phyloP scores from a whole-genome alignment of 257 asterid genomes.

The Solanum ahanhuiri region DNA sequence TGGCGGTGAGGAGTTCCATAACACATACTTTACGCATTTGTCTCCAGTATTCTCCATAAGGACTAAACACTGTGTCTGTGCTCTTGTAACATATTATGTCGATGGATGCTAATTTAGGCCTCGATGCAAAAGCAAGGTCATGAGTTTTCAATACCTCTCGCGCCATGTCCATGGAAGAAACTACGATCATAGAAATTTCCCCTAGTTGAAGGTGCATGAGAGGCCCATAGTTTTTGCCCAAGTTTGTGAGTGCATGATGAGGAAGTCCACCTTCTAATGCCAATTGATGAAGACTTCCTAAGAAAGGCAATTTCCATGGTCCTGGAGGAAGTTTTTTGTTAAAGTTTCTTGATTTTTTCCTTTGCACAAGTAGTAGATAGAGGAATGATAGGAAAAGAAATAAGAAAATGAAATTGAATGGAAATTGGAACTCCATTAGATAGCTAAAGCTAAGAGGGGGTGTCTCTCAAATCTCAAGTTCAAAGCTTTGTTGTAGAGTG shows the following conservation, averaged over 20 bases:
- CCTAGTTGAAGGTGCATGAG: conserved; percentile 12
- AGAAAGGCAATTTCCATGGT: too few relatives aligned
- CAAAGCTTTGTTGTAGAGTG: too few relatives aligned
- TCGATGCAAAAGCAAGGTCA: conserved; percentile 22
- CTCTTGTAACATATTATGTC: conserved; percentile 16
- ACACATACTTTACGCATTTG: conserved; percentile 32
- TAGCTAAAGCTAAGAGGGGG: too few relatives aligned
- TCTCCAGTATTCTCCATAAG: conserved; percentile 33
- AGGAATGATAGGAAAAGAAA: too few relatives aligned
- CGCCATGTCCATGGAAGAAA: conserved; percentile 19
- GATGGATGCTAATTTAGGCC: conserved; percentile 12
- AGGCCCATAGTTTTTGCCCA: conserved; percentile 23
- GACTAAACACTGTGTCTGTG: conserved; percentile 10
- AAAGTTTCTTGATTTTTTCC: too few relatives aligned
- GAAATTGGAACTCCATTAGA: too few relatives aligned
- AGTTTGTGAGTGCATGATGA: not conserved
- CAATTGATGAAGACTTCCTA: not conserved
- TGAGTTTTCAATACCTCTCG: not conserved
- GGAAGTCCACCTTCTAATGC: conserved; percentile 8
- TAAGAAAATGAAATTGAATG: too few relatives aligned
- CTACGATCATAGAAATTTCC: conserved; percentile 12
- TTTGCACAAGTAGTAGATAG: too few relatives aligned
- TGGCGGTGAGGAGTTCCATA: conserved; percentile 19
- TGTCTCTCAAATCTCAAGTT: too few relatives aligned
- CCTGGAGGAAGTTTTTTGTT: too few relatives aligned